Evolutionary conservation across 2,329 filamentous ascomycete species (phyloP), one percentile per base, ranked within the genome.

Genomic region (Fusarium chuoi): DNA sequence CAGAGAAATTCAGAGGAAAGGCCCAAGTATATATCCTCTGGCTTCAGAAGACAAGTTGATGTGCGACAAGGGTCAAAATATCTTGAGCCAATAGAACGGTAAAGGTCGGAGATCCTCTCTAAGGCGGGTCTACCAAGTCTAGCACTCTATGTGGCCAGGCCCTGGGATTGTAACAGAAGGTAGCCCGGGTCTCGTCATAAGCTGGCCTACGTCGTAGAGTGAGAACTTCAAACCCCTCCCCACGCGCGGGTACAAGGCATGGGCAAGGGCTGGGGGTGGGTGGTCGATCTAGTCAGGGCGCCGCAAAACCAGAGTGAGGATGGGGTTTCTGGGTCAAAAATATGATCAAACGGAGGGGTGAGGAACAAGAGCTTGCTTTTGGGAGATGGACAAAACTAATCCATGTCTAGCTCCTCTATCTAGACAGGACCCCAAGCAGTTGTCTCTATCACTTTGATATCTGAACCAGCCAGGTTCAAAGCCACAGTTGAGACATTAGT

Each of bases 1-100:
- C 64, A 59, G 60, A 65, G 66, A 75, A 78, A 76, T 73, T 71
- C 58, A 68, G 73, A 76, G 74, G 77, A 75, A 73, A 77, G 62
- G 61, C 63, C 59, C 70, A 74, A 75, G 74, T 77, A 78, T 78
- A 78, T 78, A 78, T 78, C 56, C 51, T 72, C 70, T 71, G 70
- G 75, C 68, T 70, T 67, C 55, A 69, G 67, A 67, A 72, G 70
- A 71, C 58, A 63, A 61, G 71, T 75, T 73, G 79, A 77, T 75
- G 64, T 75, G 77, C 76, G 70, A 74, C 76, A 78, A 70, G 78
- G 79, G 78, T 77, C 70, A 68, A 70, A 77, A 73, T 77, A 70
- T 73, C 70, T 71, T 62, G 67, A 79, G 78, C 79, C 79, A 81
- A 81, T 80, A 79, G 78, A 76, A 70, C 70, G 78, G 79, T 74